A percentile compares a stretch with the other conserved stretches of the same genome.
These are phyloP conservation scores for Lactarius deliciosus DNA, from an alignment of 768 basidiomycete genomes.

Conservation along the genomic window DNA sequence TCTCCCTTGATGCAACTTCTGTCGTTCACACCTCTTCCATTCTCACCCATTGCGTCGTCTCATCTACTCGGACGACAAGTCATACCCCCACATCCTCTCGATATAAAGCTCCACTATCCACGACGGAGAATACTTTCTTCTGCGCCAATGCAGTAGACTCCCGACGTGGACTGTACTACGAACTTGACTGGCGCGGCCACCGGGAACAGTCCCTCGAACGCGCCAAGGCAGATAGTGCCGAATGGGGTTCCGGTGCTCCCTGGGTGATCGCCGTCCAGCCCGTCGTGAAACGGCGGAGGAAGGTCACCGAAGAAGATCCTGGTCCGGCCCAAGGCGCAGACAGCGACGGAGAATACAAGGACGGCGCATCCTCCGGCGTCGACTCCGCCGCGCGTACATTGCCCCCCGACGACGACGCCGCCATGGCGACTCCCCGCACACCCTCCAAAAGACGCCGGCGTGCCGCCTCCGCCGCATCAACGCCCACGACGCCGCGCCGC, in stretches of 20 bases:
- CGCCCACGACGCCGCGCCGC: constrained; percentile 27
- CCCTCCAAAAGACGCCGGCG: constrained; percentile 57
- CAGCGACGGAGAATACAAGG: constrained; percentile 30
- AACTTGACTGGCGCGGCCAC: constrained; percentile 19
- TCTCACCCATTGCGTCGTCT: constrained; percentile 30
- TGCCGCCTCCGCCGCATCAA: constrained; percentile 26
- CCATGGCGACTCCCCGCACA: constrained; percentile 43
- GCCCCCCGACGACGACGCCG: constrained; percentile 31
- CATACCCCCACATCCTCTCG: constrained; percentile 13
- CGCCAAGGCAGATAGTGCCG: neutral
- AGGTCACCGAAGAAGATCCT: constrained; percentile 23
- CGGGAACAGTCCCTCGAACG: constrained; percentile 13
- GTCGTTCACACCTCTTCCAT: constrained; percentile 24
- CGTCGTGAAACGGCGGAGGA: constrained; percentile 18
- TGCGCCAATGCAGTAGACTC: constrained; percentile 24
- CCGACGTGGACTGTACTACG: constrained; percentile 23
- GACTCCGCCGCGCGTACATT: constrained; percentile 30
- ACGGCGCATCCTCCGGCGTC: constrained; percentile 41
- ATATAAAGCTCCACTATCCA: constrained; percentile 17
- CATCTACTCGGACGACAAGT: constrained; percentile 24
- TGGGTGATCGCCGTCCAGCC: constrained; percentile 26
- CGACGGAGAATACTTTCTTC: neutral
- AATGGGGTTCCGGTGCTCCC: constrained; percentile 23
- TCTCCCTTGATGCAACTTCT: constrained; percentile 37
- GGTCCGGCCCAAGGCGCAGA: constrained; percentile 8